Conservation (phyloP, 2,329 filamentous ascomycete genomes). For the Aspergillus sp. region DNA sequence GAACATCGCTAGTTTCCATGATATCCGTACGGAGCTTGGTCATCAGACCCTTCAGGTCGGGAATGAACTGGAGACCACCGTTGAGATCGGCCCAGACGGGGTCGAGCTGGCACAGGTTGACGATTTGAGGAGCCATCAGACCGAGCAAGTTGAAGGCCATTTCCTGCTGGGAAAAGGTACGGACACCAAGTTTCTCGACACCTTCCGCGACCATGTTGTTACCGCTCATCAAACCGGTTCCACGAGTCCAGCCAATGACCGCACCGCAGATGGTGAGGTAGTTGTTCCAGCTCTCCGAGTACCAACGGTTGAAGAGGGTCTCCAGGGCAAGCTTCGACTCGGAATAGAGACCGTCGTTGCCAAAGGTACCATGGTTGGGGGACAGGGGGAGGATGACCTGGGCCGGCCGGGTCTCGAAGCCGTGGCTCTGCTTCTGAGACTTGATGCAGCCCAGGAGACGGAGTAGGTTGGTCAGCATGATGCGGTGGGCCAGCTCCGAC, state of each 20-base stretch:
- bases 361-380: slow-evolving; percentile 97
- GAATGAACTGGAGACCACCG: slow-evolving; percentile 95
- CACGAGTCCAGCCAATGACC: slow-evolving; percentile 98
- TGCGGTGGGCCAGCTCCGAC: slow-evolving; percentile 95
- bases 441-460: slow-evolving; percentile 90
- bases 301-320: slow-evolving; percentile 97
- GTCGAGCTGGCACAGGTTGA: slow-evolving; percentile 92
- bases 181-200: slow-evolving; percentile 92
- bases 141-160: slow-evolving; percentile 99
- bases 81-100: slow-evolving; percentile 97
- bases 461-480: slow-evolving; percentile 97
- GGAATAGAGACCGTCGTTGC: slow-evolving; percentile 95
- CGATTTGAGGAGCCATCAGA: slow-evolving; percentile 89
- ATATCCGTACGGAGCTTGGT: slow-evolving; percentile 90
- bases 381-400: slow-evolving; percentile 95
- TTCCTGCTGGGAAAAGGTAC: slow-evolving; percentile 98
- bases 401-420: slow-evolving; percentile 91
- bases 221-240: slow-evolving; percentile 94
- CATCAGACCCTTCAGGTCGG: slow-evolving; percentile 92
- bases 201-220: slow-evolving; percentile 98
- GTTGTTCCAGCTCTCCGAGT: slow-evolving; percentile 94
- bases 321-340: slow-evolving; percentile 97
- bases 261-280: slow-evolving; percentile 98
- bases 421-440: slow-evolving; percentile 79
- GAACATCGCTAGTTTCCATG: slow-evolving; percentile 90